Conservation (phyloP, 2,329 filamentous ascomycete species). For the Bipolaris cookei region DNA sequence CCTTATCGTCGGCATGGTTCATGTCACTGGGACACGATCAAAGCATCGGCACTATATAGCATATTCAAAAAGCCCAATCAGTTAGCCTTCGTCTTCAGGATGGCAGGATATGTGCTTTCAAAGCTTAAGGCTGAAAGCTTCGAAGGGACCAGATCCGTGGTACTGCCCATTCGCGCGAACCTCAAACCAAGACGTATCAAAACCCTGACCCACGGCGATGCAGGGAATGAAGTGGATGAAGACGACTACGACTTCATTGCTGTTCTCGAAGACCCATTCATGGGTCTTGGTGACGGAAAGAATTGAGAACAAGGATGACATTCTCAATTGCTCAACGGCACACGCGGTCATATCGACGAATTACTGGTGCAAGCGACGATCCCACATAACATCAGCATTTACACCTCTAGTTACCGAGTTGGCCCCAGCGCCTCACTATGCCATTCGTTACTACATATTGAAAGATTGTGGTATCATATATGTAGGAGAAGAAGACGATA, state of each 20-base stretch:
- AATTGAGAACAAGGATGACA: too few species aligned
- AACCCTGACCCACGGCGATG: slow-evolving; percentile 14
- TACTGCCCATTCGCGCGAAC: slow-evolving; percentile 28
- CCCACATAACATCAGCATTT: too few species aligned
- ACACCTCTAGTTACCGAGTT: too few species aligned
- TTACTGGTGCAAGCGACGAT: too few species aligned
- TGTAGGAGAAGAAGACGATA: background rate
- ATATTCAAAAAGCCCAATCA: slow-evolving; percentile 25
- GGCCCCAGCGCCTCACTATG: too few species aligned
- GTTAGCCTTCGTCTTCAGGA: slow-evolving; percentile 44
- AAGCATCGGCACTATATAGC: slow-evolving; percentile 53
- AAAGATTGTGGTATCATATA: background rate
- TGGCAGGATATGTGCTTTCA: slow-evolving; percentile 52
- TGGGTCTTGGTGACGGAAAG: too few species aligned
- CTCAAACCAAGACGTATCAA: slow-evolving; percentile 45
- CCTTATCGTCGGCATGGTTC: slow-evolving; percentile 18
- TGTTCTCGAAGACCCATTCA: slow-evolving; percentile 13
- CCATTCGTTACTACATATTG: too few species aligned
- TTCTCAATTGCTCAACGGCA: too few species aligned
- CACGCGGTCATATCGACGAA: too few species aligned
- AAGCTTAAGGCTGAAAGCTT: slow-evolving; percentile 41
- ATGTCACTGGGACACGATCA: slow-evolving; percentile 53
- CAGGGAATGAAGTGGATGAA: slow-evolving; percentile 22
- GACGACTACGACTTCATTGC: background rate
- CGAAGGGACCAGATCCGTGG: slow-evolving; percentile 22